Conservation (phyloP, 1,284 basidiomycete species). For the Tilletia indica region DNA sequence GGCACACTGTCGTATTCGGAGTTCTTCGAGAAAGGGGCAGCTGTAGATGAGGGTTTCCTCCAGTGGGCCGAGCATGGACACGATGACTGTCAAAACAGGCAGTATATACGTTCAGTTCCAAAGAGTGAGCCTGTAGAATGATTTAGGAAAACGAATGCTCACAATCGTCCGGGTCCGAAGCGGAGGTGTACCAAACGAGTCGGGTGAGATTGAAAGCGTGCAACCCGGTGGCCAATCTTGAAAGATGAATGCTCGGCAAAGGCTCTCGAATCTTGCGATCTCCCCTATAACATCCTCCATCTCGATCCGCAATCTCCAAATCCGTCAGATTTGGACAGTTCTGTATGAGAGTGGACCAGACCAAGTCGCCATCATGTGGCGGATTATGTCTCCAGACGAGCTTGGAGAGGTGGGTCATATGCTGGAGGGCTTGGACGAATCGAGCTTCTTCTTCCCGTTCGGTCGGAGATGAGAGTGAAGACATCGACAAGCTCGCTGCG, state of each 20-base stretch:
- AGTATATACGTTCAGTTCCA: neutral
- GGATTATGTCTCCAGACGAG: constrained; percentile 17
- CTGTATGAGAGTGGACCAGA: constrained; percentile 4
- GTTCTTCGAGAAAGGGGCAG: constrained; percentile 23
- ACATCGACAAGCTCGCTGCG: neutral
- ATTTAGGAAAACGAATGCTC: neutral
- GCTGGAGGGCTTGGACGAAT: neutral
- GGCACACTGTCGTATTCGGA: constrained; percentile 14
- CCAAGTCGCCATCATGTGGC: neutral
- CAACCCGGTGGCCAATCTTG: constrained; percentile 6
- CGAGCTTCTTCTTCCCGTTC: constrained; percentile 12
- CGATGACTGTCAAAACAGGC: neutral
- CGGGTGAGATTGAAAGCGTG: constrained; percentile 9
- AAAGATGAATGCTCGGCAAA: constrained; percentile 7
- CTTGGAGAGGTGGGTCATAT: constrained; percentile 17
- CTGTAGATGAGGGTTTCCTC: constrained; percentile 13
- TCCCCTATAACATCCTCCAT: neutral
- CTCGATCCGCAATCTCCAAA: constrained; percentile 19
- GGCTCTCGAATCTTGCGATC: neutral
- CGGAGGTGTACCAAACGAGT: constrained; percentile 22
- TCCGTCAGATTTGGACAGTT: constrained; percentile 15
- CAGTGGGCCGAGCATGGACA: constrained; percentile 17
- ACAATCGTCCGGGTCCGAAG: neutral
- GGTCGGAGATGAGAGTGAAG: neutral
- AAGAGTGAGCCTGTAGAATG: neutral